These are phyloP conservation scores for Olyra latifolia DNA, from an alignment of 176 grass and related monocot genomes.

Conservation along the genomic window DNA sequence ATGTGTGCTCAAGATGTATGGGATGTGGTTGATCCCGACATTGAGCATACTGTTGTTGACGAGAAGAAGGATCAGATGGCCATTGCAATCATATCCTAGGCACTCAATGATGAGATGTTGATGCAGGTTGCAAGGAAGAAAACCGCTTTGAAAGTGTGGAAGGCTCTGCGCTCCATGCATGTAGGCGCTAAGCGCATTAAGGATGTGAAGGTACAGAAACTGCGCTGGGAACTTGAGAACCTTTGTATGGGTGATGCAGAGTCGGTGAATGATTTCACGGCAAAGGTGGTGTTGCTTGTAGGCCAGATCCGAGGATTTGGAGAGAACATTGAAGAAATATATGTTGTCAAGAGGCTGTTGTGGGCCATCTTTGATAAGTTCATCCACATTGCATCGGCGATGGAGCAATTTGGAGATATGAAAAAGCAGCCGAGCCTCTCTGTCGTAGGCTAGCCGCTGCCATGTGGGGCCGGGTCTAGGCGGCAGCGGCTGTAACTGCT, in stretches of 20 bases:
- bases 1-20: not conserved
- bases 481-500: too few relatives aligned
- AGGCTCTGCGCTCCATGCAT: not conserved
- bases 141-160: not conserved
- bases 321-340: not conserved
- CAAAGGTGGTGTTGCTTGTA: not conserved
- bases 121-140: constrained; percentile 1
- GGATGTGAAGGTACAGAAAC: not conserved
- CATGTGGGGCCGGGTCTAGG: too few relatives aligned
- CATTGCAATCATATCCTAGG: not conserved
- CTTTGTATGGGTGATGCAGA: not conserved
- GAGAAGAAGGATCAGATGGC: not conserved
- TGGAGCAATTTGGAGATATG: not conserved
- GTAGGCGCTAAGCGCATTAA: not conserved
- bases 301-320: not conserved
- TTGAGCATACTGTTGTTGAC: not conserved
- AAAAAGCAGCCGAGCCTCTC: too few relatives aligned
- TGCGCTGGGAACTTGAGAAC: not conserved
- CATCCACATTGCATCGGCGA: not conserved
- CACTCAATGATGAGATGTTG: not conserved
- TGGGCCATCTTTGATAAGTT: not conserved
- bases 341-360: not conserved
- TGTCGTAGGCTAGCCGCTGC: too few relatives aligned
- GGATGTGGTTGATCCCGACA: not conserved
- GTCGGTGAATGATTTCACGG: not conserved